phyloP scores from a whole-genome alignment of 1,284 basidiomycete species.

The Mycosarcoma maydis region DNA sequence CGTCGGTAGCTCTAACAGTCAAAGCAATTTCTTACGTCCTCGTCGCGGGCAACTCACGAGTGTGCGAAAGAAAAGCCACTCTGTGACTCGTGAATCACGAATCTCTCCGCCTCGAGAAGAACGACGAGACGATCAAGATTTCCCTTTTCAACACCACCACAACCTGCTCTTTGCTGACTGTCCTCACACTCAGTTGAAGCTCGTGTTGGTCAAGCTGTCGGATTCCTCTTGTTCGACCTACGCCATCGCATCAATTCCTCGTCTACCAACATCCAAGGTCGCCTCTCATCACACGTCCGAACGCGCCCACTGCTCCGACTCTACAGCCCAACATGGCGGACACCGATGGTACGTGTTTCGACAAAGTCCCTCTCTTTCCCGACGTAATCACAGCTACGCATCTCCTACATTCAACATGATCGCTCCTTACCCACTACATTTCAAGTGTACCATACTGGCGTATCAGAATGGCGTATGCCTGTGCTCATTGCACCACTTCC shows the following conservation, averaged over 20 bases:
- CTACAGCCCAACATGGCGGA: conserved; percentile 52
- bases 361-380: conserved; percentile 15
- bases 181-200: conserved; percentile 2
- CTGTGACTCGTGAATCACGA: not conserved
- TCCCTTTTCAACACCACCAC: not conserved
- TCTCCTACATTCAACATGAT: conserved; percentile 9
- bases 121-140: not conserved
- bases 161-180: conserved; percentile 4
- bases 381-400: conserved; percentile 5
- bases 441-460: conserved; percentile 3
- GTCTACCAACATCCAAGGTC: no score
- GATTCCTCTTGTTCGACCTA: no score
- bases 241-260: no score
- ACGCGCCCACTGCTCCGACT: conserved; percentile 9
- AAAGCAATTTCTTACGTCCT: no score
- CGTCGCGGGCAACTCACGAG: no score
- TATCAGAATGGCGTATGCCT: not conserved
- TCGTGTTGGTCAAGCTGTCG: not conserved
- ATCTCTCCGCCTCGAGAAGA: not conserved
- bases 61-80: no score
- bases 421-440: not conserved
- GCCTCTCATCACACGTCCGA: no score
- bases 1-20: no score
- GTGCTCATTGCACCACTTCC: not conserved
- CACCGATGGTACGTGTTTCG: conserved; percentile 57